These are phyloP conservation scores for Eucalyptus fibrosa DNA, from an alignment of 345 rosid species.

Conservation along the genomic window DNA sequence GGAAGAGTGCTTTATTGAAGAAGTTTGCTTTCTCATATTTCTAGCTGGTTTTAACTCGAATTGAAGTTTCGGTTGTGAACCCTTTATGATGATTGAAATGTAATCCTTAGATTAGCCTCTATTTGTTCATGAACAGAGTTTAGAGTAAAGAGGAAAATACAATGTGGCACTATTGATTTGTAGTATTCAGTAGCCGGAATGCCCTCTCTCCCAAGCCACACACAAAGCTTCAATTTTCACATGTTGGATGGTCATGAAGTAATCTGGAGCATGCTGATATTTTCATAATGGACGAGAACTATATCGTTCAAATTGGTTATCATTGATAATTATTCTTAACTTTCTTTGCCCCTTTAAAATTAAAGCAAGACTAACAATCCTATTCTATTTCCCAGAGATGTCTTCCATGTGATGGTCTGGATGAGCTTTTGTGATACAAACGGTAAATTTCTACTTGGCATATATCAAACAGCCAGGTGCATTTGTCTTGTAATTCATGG, in stretches of 20 bases:
- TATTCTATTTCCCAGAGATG: slow-evolving; percentile 50
- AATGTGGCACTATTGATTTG: neutral
- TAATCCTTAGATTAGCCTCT: neutral
- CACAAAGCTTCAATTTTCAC: neutral
- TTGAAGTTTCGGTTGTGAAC: neutral
- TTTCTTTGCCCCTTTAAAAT: neutral
- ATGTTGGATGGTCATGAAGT: neutral
- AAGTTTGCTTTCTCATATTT: neutral
- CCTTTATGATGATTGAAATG: neutral
- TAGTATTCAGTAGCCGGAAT: neutral
- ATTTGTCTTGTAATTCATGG: neutral
- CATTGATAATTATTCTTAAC: neutral
- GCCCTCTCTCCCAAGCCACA: neutral
- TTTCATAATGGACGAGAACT: neutral
- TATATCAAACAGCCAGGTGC: neutral
- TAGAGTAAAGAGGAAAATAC: neutral
- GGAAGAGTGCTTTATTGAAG: neutral
- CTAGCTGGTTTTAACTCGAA: neutral
- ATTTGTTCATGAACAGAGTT: neutral
- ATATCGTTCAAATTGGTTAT: neutral
- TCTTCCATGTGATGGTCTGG: slow-evolving; percentile 67
- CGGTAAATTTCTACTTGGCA: slow-evolving; percentile 19
- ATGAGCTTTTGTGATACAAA: slow-evolving; percentile 77
- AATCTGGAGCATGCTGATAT: neutral
- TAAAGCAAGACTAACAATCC: neutral